Conservation (phyloP, 2,329 filamentous ascomycete genomes). For the Calycina herbarum region DNA sequence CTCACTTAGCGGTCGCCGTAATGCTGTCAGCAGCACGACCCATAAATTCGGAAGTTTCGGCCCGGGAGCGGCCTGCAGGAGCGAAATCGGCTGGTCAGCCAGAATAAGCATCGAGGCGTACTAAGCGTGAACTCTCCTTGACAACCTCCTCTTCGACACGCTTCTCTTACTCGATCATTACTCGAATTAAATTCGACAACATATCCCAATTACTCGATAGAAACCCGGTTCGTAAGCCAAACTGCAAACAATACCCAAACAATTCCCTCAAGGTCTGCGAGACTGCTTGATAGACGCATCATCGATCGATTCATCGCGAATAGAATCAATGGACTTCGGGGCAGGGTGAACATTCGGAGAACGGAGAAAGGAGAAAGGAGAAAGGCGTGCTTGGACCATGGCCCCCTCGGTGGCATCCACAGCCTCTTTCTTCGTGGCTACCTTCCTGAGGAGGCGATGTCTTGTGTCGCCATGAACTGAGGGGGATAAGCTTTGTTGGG, state of each 20-base stretch:
- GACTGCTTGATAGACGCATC: neutral
- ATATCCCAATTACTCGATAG: neutral
- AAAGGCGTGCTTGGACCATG: too few relatives aligned
- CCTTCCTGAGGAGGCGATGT: too few relatives aligned
- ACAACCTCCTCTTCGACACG: neutral
- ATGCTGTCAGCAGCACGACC: neutral
- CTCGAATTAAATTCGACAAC: conserved; percentile 21
- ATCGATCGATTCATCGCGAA: neutral
- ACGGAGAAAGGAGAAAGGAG: too few relatives aligned
- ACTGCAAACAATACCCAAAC: neutral
- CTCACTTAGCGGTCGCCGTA: too few relatives aligned
- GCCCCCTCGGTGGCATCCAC: too few relatives aligned
- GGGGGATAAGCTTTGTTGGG: neutral
- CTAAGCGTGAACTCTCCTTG: neutral
- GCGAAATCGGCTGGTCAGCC: too few relatives aligned
- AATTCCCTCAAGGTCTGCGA: neutral
- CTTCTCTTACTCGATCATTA: conserved; percentile 20
- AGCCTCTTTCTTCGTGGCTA: too few relatives aligned
- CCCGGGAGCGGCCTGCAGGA: too few relatives aligned
- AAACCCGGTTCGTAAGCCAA: neutral
- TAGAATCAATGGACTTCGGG: too few relatives aligned
- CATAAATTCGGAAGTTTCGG: neutral
- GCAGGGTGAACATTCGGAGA: too few relatives aligned
- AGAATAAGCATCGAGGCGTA: neutral
- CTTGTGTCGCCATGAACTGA: neutral